A percentile compares a stretch with the other conserved stretches of the same genome.
Evolutionary conservation across 306 rosid genomes (phyloP).

Genomic region (Mucuna pruriens): DNA sequence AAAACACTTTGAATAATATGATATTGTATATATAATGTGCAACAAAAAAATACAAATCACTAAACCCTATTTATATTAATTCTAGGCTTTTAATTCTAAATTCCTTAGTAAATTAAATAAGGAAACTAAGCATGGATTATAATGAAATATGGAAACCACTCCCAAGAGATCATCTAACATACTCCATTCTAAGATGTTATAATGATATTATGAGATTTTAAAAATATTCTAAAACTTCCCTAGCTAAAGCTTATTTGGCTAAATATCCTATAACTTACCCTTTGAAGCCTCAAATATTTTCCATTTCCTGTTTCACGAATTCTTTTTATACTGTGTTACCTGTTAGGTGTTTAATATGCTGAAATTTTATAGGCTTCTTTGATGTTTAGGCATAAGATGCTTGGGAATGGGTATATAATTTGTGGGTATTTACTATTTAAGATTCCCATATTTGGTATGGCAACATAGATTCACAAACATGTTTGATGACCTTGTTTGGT

Average conservation of each 20-base stretch:
- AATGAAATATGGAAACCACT: neutral
- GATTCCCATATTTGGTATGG: neutral
- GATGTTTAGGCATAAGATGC: neutral
- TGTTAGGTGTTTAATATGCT: neutral
- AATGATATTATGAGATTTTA: neutral
- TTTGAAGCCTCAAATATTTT: neutral
- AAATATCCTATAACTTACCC: neutral
- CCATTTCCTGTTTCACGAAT: neutral
- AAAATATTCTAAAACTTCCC: neutral
- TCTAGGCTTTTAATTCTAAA: neutral
- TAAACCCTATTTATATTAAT: neutral
- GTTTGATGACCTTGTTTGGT: constrained; percentile 12
- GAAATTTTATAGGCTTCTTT: constrained; percentile 3
- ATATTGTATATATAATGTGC: neutral
- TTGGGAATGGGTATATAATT: constrained; percentile 12
- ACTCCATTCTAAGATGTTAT: neutral
- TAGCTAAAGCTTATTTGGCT: neutral
- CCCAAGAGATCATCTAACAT: neutral
- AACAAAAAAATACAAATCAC: neutral
- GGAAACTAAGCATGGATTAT: neutral
- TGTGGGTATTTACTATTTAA: neutral
- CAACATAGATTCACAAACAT: neutral
- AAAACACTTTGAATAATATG: neutral
- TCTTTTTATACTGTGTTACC: neutral
- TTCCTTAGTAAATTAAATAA: neutral